Evolutionary conservation across 768 basidiomycete genomes (phyloP), one percentile per base, ranked within the genome.

Genomic region (Podaxis carcinomalis): DNA sequence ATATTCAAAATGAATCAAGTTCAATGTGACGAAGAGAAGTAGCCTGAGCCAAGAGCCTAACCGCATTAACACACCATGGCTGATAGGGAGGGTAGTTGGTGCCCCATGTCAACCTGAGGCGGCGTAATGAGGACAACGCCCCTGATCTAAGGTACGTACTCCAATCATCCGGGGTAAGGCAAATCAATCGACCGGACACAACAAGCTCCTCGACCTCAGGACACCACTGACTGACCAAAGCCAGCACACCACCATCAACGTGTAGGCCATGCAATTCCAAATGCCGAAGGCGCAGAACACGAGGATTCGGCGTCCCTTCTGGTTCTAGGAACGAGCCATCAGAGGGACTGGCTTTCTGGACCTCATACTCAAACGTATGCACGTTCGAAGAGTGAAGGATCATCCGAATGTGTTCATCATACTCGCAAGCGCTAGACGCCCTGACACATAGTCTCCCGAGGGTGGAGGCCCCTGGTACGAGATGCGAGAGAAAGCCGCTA

Each of bases 351-450:
- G 72, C 71, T 47, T 65, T 66, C 49, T 69, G 67, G 10, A 77
- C 77, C 57, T 82, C 77, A 60, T 81, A 82, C 61, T 75, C 72
- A 55, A 86, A 68, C 27, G 67, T 72, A 57, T 75, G 72, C 19
- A 86, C 68, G 28, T 68, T 65, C 65, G 79, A 84, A 47, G 68
- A 70, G 46, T 68, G 72, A 27, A 84, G 69, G 60, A 82, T 64
- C 39, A 74, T 68, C 52, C 69, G 64, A 35, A 83, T 62, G 53
- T 82, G 72, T 52, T 80, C 77, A 51, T 79, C 75, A 52, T 74
- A 72, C 10, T 75, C 73, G 19, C 64, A 66, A 7, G 72, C 62
- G 35, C 68, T 71, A 46, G 68, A 68, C 21, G 76, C 73, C 16
- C 66, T 69, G n/a, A 85, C 64, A 51, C 68, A 67, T 55, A 85